phyloP scores from a whole-genome alignment of 192 early-diverging fungal genomes.

The Phycomyces blakesleeanus region DNA sequence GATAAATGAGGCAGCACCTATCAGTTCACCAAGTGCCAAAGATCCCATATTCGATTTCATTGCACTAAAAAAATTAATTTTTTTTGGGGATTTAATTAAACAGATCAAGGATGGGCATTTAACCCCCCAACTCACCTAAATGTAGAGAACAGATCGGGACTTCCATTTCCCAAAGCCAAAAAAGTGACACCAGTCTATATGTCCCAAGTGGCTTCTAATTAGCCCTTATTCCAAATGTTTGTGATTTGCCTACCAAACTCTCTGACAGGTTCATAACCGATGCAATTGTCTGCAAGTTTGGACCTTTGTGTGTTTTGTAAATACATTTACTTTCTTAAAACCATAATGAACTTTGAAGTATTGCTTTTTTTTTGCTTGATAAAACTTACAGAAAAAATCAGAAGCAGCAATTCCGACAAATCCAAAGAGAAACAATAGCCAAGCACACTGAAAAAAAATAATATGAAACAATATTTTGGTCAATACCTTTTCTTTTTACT shows the following conservation, averaged over 20 bases:
- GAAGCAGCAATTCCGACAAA: slow-evolving; percentile 77
- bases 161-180: slow-evolving; percentile 88
- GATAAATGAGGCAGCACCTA: slow-evolving; percentile 66
- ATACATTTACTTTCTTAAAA: not conserved
- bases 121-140: slow-evolving; percentile 51
- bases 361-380: not conserved
- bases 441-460: slow-evolving; percentile 39
- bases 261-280: slow-evolving; percentile 74
- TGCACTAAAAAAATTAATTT: slow-evolving; percentile 37
- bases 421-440: slow-evolving; percentile 71
- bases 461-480: slow-evolving; percentile 5
- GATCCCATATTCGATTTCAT: slow-evolving; percentile 66
- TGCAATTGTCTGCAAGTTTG: slow-evolving; percentile 82
- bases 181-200: slow-evolving; percentile 67
- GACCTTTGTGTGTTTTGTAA: slow-evolving; percentile 37
- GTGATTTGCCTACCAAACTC: slow-evolving; percentile 53
- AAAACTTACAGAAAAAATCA: slow-evolving; percentile 70
- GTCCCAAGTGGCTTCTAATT: not conserved
- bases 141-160: slow-evolving; percentile 88
- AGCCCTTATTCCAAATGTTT: not conserved
- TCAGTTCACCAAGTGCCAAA: slow-evolving; percentile 87
- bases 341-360: too few species aligned
- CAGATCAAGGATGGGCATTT: not conserved
- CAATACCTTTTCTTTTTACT: too few species aligned
- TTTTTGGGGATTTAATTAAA: not conserved